Evolutionary conservation across 2,329 filamentous ascomycete species (phyloP).

Genomic region (Trichoderma semiorbis): DNA sequence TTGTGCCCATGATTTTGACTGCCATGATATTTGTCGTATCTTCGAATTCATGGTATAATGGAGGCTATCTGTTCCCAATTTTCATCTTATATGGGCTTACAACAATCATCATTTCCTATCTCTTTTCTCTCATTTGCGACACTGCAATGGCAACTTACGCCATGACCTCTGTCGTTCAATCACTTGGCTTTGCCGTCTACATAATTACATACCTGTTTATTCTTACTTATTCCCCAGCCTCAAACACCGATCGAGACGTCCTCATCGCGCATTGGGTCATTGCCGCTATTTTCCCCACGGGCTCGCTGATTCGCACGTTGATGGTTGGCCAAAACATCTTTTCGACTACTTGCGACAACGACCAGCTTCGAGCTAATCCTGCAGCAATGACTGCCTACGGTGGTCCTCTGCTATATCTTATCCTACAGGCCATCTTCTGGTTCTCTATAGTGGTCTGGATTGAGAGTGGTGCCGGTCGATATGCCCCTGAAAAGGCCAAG

Average conservation of each 20-base stretch:
- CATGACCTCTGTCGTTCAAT: conserved; percentile 19
- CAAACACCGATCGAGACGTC: conserved; percentile 63
- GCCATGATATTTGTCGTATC: conserved; percentile 62
- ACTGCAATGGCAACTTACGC: conserved; percentile 46
- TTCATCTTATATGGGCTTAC: conserved; percentile 75
- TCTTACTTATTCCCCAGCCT: conserved; percentile 67
- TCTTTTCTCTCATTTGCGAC: conserved; percentile 61
- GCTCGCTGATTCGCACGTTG: conserved; percentile 61
- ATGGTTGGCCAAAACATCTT: conserved; percentile 77
- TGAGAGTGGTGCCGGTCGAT: conserved; percentile 57
- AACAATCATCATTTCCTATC: conserved; percentile 64
- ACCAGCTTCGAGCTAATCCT: conserved; percentile 54
- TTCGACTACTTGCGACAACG: conserved; percentile 64
- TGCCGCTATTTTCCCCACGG: conserved; percentile 49
- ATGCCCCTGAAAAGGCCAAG: conserved; percentile 19
- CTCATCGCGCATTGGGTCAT: conserved; percentile 70
- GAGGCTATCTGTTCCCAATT: conserved; percentile 58
- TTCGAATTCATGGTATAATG: conserved; percentile 65
- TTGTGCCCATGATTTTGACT: conserved; percentile 61
- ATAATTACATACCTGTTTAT: conserved; percentile 58
- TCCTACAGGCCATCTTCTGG: conserved; percentile 64
- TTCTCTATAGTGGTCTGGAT: conserved; percentile 70
- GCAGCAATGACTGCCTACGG: conserved; percentile 67
- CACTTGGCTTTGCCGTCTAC: conserved; percentile 23
- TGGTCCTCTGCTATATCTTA: conserved; percentile 75